Evolutionary conservation across 2,329 filamentous ascomycete genomes (phyloP).

Genomic region (Paradendryphiella salina): DNA sequence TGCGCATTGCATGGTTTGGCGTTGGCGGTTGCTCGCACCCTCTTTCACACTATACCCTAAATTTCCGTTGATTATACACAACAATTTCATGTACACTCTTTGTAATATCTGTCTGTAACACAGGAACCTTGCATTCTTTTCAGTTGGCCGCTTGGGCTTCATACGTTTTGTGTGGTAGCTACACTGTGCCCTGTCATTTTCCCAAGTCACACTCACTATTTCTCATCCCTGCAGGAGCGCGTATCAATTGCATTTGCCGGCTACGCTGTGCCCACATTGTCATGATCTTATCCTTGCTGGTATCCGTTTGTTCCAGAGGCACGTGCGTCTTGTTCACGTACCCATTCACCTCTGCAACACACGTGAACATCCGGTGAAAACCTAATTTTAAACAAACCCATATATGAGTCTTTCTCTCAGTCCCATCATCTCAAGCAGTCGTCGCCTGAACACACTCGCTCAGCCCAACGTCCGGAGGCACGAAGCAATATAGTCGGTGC

Average conservation of each 20-base stretch:
- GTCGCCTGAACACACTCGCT: no score
- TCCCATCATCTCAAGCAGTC: no score
- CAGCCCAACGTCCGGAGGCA: no score
- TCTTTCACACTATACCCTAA: constrained; percentile 15
- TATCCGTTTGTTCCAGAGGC: constrained; percentile 4
- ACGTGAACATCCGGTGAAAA: no score
- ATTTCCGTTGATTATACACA: constrained; percentile 7
- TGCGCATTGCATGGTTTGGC: constrained; percentile 3
- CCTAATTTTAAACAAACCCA: no score
- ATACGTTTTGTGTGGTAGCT: background rate
- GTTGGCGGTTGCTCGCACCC: constrained; percentile 9
- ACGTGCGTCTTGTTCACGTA: background rate
- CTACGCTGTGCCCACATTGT: background rate
- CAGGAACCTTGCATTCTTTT: background rate
- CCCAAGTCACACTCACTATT: background rate
- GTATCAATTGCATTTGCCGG: background rate
- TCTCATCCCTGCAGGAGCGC: background rate
- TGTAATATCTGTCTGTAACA: constrained; percentile 13
- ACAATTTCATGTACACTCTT: constrained; percentile 8
- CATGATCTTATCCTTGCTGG: background rate
- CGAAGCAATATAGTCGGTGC: no score
- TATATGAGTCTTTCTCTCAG: no score
- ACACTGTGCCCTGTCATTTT: background rate
- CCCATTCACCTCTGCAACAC: background rate
- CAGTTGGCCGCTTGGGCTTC: background rate